Evolutionary conservation across 78 protist species (phyloP).

Genomic region (Cavenderia fasciculata): DNA sequence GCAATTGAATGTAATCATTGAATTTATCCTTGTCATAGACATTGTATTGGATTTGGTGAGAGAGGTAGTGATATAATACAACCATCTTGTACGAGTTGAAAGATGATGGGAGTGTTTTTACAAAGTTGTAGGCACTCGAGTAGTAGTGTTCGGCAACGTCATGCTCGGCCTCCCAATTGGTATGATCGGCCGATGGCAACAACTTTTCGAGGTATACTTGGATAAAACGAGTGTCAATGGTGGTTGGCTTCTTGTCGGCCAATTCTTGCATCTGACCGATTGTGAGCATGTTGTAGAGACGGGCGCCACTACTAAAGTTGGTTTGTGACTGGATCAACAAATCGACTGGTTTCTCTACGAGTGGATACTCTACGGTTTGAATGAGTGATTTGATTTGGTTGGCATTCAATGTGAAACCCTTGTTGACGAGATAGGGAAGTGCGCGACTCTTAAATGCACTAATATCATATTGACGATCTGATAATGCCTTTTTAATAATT

Average conservation of each 20-base stretch:
- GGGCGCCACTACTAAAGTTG: background rate
- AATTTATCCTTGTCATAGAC: background rate
- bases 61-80: conserved; percentile 26
- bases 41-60: background rate
- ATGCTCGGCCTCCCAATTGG: conserved; percentile 18
- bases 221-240: conserved; percentile 3
- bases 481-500: too few species aligned
- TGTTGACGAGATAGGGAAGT: conserved; percentile 6
- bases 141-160: background rate
- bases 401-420: background rate
- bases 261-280: conserved; percentile 37
- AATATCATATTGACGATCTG: too few species aligned
- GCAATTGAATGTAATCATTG: conserved; percentile 31
- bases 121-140: background rate
- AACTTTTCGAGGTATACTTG: conserved; percentile 4
- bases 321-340: background rate
- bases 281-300: conserved; percentile 7
- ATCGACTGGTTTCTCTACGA: background rate
- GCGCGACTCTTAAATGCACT: too few species aligned
- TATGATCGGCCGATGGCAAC: conserved; percentile 12
- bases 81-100: conserved; percentile 3
- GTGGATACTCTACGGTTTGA: conserved; percentile 9
- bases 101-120: background rate
- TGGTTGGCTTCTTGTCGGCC: background rate
- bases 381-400: background rate